These are phyloP conservation scores for Metschnikowia dekortorum DNA, from an alignment of 805 yeast species.

Conservation along the genomic window DNA sequence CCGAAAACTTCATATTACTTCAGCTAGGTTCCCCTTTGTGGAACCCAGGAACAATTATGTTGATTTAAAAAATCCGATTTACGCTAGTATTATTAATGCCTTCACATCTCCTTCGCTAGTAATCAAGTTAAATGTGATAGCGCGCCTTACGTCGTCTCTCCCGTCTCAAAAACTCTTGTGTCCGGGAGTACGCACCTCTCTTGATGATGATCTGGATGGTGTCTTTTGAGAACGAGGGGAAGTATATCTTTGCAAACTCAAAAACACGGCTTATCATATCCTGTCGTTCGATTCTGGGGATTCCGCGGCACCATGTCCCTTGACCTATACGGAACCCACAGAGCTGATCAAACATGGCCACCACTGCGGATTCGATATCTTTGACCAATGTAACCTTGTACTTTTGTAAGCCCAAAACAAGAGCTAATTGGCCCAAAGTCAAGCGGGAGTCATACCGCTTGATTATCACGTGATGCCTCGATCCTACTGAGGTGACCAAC, in stretches of 20 bases:
- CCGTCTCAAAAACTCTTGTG: constrained; percentile 14
- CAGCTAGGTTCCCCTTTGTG: too few relatives aligned
- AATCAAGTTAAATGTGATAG: constrained; percentile 3
- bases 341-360: constrained; percentile 49
- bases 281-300: constrained; percentile 49
- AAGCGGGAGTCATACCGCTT: constrained; percentile 13
- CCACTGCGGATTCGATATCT: constrained; percentile 48
- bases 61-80: too few relatives aligned
- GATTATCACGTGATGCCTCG: constrained; percentile 1
- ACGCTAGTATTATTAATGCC: background rate
- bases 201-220: constrained; percentile 69
- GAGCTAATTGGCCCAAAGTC: constrained; percentile 12
- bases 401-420: constrained; percentile 12
- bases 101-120: too few relatives aligned
- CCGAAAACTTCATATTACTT: background rate
- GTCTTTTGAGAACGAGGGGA: constrained; percentile 47
- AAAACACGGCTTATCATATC: constrained; percentile 47
- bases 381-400: constrained; percentile 50
- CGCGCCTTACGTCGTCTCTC: constrained; percentile 8
- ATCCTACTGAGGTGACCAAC: background rate
- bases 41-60: too few relatives aligned
- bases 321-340: constrained; percentile 72
- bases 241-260: constrained; percentile 42
- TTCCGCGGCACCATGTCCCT: constrained; percentile 82
- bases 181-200: constrained; percentile 63